Percentiles rank a stretch among this genome's conserved stretches.
Evolutionary conservation across 192 early-diverging fungal species (phyloP).

Genomic region (Diversispora epigaea): DNA sequence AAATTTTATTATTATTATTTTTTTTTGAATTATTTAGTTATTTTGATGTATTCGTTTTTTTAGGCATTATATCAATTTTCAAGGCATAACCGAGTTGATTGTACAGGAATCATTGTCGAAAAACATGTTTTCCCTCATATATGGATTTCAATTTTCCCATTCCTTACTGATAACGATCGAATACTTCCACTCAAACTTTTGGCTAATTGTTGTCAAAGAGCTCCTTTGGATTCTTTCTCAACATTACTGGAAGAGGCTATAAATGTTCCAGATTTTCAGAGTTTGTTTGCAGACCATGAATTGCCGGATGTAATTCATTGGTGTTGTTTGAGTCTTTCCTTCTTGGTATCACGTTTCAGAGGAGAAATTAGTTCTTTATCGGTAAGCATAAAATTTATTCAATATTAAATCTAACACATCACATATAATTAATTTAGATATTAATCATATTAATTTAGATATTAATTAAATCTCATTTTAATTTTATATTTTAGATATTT

Average conservation of each 20-base stretch:
- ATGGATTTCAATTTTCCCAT: not conserved
- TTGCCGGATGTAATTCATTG: not conserved
- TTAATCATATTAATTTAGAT: not conserved
- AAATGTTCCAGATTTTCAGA: not conserved
- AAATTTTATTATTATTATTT: not conserved
- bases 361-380: not conserved
- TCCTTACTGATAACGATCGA: not conserved
- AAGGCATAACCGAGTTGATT: not conserved
- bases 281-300: constrained; percentile 11
- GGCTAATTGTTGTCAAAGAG: not conserved
- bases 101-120: not conserved
- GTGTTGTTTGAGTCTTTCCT: not conserved
- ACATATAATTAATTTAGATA: not conserved
- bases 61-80: constrained; percentile 19
- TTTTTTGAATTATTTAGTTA: not conserved
- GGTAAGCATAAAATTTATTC: not conserved
- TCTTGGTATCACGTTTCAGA: not conserved
- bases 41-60: not conserved
- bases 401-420: too few relatives aligned
- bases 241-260: not conserved
- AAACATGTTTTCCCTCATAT: not conserved
- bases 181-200: constrained; percentile 1
- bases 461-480: not conserved
- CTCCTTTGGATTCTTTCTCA: not conserved
- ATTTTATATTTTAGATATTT: not conserved